Evolutionary conservation across 768 basidiomycete species (phyloP), one percentile per base, ranked within the genome.

Genomic region (Boletus rubropictus): DNA sequence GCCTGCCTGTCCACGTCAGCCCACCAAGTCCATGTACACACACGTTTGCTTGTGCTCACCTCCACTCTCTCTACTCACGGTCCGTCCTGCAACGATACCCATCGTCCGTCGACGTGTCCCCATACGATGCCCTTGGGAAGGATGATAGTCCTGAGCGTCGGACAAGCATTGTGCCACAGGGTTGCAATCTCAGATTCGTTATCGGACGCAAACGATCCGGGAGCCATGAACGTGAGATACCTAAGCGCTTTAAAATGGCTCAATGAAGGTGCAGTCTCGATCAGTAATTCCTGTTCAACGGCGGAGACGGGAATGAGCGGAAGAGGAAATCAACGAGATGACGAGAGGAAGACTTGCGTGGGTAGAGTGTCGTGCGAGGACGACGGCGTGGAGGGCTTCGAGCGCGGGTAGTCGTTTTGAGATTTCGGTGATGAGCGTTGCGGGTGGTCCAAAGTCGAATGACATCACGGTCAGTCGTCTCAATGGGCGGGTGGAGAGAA

Each of bases 171-270:
- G 45, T 77, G 76, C 82, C 82, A 84, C 37, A 63, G 56, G 38
- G 63, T 63, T n/a, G 78, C 82, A 10, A 84, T 73, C 50, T 65
- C 63, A 14, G 68, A 66, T 57, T 84, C 82, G 45, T 75, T 69
- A 8, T 67, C 54, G 20, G 56, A 42, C 38, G 46, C 24, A 15
- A 33, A 35, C 18, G 52, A 2, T 14, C 63, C 63, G 5, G 74
- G 71, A 2, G 78, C 77, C 72, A 84, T 80, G 56, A 81, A 80
- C 7, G 81, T 82, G 18, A 83, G 71, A 49, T 80, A 82, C 52
- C 57, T 50, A 7, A 76, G 56, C 14, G 66, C 60, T 37, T 61
- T 73, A 50, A 84, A 82, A 4, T 61, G 61, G 18, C 64, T 49
- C 4, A 83, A 63, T 24, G 66, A 57, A 0, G 65, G 57, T 0